phyloP scores from a whole-genome alignment of 306 rosid genomes.

The Vigna unguiculata region DNA sequence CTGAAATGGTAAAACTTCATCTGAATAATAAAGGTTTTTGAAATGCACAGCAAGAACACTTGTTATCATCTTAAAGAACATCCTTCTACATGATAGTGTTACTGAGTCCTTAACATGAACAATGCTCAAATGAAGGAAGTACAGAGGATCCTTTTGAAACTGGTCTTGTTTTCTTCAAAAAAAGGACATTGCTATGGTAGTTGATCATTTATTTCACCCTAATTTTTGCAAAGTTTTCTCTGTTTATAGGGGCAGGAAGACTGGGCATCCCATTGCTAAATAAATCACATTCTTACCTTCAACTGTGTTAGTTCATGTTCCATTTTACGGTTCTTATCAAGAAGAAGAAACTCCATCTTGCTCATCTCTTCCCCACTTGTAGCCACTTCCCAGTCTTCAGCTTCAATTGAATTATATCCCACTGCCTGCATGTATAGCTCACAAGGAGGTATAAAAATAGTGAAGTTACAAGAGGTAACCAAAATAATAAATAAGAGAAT shows the following conservation, averaged over 20 bases:
- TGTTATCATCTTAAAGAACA: not conserved
- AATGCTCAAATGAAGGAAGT: conserved; percentile 35
- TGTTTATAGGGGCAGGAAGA: not conserved
- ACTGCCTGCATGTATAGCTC: conserved; percentile 71
- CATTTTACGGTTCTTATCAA: conserved; percentile 97
- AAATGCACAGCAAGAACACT: conserved; percentile 32
- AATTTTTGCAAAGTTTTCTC: not conserved
- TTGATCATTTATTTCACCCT: conserved; percentile 4
- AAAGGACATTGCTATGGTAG: conserved; percentile 28
- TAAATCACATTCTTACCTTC: conserved; percentile 64
- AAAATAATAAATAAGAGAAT: conserved; percentile 20
- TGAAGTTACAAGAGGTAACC: conserved; percentile 29
- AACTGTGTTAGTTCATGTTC: conserved; percentile 93
- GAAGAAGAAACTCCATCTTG: conserved; percentile 99
- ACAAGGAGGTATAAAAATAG: conserved; percentile 40
- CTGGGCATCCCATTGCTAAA: conserved; percentile 20
- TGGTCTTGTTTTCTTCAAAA: conserved; percentile 24
- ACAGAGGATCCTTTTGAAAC: conserved; percentile 1
- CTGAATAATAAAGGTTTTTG: conserved; percentile 37
- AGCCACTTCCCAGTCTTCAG: conserved; percentile 99
- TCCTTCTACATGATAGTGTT: conserved; percentile 17
- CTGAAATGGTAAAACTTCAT: conserved; percentile 55
- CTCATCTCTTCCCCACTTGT: conserved; percentile 99
- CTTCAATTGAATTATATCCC: conserved; percentile 96
- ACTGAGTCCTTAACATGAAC: conserved; percentile 20